Evolutionary conservation across 208 protist species (phyloP).

Genomic region (Sergeia podlipaevii): DNA sequence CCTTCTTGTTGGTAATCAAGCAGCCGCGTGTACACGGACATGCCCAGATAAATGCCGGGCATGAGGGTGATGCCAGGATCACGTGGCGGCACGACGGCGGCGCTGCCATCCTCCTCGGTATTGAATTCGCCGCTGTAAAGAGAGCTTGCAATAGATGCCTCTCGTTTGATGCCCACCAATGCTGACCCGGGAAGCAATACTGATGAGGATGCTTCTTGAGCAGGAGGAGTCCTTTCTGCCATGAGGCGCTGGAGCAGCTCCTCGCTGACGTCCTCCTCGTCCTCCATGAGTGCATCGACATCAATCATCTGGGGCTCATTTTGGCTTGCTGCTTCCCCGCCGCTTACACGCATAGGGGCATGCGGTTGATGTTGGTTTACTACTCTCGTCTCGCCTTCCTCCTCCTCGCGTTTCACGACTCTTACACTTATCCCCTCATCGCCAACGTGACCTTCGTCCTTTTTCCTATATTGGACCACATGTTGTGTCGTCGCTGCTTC

Average conservation of each 20-base stretch:
- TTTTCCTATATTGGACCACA: conserved; percentile 4
- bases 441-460: background rate
- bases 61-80: conserved; percentile 19
- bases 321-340: background rate
- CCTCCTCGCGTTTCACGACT: no score
- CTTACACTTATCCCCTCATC: conserved; percentile 8
- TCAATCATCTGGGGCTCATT: conserved; percentile 42
- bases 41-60: conserved; percentile 35
- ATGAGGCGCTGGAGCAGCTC: conserved; percentile 8
- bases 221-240: conserved; percentile 13
- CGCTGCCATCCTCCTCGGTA: background rate
- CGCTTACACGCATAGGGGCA: background rate
- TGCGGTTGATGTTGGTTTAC: background rate
- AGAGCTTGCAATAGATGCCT: no score
- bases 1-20: conserved; percentile 93
- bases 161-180: no score
- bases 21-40: conserved; percentile 64
- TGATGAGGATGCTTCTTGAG: no score
- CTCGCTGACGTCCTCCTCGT: conserved; percentile 26
- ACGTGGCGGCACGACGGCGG: background rate
- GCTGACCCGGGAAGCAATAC: no score
- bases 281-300: conserved; percentile 77
- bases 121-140: background rate
- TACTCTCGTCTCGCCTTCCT: background rate
- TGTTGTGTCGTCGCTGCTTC: background rate